These are phyloP conservation scores for Proliferodiscus dingleyae DNA, from an alignment of 2,329 filamentous ascomycete species.

Conservation along the genomic window DNA sequence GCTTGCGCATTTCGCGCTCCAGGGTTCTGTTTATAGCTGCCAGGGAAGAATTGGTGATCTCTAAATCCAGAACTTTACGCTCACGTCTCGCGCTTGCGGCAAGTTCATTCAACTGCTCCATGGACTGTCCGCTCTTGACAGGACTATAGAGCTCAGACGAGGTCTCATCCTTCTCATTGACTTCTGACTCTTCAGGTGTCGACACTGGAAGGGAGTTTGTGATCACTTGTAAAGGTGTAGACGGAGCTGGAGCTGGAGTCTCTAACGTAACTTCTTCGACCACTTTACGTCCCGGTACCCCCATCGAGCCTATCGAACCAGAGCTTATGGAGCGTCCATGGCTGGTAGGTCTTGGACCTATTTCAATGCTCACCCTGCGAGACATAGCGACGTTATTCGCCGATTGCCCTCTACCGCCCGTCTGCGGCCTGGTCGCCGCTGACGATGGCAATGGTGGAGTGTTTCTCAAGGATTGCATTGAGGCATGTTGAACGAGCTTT, in stretches of 20 bases:
- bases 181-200: conserved; percentile 19
- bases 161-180: conserved; percentile 7
- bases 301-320: conserved; percentile 23
- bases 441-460: conserved; percentile 22
- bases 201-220: conserved; percentile 18
- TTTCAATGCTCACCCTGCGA: conserved; percentile 23
- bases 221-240: conserved; percentile 18
- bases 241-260: too few species aligned
- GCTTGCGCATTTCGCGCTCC: conserved; percentile 86
- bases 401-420: conserved; percentile 19
- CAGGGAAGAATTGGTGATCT: conserved; percentile 93
- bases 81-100: conserved; percentile 87
- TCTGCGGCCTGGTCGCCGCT: conserved; percentile 18
- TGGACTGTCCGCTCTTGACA: conserved; percentile 48
- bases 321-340: conserved; percentile 27
- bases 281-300: conserved; percentile 19
- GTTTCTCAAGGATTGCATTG: conserved; percentile 20
- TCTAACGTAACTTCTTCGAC: too few species aligned
- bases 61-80: conserved; percentile 89
- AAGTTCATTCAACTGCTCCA: conserved; percentile 65
- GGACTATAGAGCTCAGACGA: conserved; percentile 40
- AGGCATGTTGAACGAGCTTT: conserved; percentile 36
- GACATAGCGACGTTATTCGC: conserved; percentile 18
- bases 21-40: conserved; percentile 92
- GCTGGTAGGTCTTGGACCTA: conserved; percentile 8